Conservation (phyloP, 805 yeast genomes). For the Ogataea ramenticola region DNA sequence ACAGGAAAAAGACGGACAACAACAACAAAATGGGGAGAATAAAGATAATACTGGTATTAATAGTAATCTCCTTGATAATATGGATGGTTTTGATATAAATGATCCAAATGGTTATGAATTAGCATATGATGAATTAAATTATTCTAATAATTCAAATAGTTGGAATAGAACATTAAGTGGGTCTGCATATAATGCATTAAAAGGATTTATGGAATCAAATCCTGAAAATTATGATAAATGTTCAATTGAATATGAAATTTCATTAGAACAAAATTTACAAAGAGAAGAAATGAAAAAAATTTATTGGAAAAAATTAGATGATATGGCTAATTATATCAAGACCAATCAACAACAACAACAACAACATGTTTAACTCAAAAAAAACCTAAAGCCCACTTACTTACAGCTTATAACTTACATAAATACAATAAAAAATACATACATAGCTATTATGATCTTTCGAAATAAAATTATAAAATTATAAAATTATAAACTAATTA, state of each 20-base stretch:
- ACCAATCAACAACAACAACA: slow-evolving; percentile 72
- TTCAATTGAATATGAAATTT: slow-evolving; percentile 77
- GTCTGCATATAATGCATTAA: slow-evolving; percentile 84
- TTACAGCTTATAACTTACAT: too few species aligned
- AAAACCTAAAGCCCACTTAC: too few species aligned
- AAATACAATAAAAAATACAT: slow-evolving; percentile 82
- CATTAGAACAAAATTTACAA: slow-evolving; percentile 64
- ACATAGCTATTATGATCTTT: not conserved
- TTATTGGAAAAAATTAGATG: slow-evolving; percentile 65
- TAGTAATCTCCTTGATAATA: not conserved
- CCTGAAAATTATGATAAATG: slow-evolving; percentile 90
- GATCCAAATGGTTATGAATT: slow-evolving; percentile 16
- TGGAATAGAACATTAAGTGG: slow-evolving; percentile 95
- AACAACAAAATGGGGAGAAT: slow-evolving; percentile 1
- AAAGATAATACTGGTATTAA: not conserved
- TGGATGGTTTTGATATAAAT: not conserved
- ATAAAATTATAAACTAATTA: too few species aligned
- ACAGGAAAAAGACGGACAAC: slow-evolving; percentile 6
- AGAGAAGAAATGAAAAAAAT: slow-evolving; percentile 54
- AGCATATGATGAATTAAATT: slow-evolving; percentile 33
- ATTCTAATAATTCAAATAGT: slow-evolving; percentile 42
- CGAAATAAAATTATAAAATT: too few species aligned
- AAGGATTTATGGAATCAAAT: slow-evolving; percentile 87
- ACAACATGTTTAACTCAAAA: not conserved
- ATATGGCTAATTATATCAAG: slow-evolving; percentile 14